Evolutionary conservation across 345 rosid species (phyloP).

Genomic region (Citrus glauca): DNA sequence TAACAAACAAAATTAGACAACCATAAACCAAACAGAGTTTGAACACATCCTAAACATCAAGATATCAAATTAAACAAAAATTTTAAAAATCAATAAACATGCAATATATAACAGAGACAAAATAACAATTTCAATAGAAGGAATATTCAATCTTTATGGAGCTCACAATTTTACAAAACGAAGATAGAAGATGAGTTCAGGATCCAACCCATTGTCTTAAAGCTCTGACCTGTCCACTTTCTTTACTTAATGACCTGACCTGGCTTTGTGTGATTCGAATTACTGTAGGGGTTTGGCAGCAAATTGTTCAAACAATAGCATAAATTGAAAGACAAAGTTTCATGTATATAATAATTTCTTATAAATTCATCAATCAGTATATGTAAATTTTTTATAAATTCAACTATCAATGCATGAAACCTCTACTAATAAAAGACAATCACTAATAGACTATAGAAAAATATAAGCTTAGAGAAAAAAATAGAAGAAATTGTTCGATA

Average conservation of each 20-base stretch:
- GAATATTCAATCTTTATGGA: background rate
- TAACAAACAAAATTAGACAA: background rate
- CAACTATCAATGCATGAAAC: too few species aligned
- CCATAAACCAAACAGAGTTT: background rate
- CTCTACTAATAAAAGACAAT: too few species aligned
- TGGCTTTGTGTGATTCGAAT: slow-evolving; percentile 21
- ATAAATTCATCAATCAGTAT: too few species aligned
- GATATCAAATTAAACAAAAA: background rate
- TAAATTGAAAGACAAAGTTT: too few species aligned
- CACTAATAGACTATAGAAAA: too few species aligned
- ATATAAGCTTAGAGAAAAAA: too few species aligned
- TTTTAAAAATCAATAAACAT: background rate
- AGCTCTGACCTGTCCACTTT: slow-evolving; percentile 46
- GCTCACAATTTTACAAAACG: slow-evolving; percentile 77
- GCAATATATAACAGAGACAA: background rate
- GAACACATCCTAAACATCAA: background rate
- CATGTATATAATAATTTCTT: too few species aligned
- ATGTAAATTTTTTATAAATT: too few species aligned
- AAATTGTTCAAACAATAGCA: too few species aligned
- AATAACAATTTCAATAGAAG: background rate
- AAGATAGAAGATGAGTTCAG: slow-evolving; percentile 50
- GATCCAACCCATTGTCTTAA: slow-evolving; percentile 54
- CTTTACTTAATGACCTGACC: slow-evolving; percentile 18
- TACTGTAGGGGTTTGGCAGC: slow-evolving; percentile 32
- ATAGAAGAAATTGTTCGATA: too few species aligned